A percentile compares a stretch with the other conserved stretches of the same genome.
Conservation (phyloP, 164 flowering plant genomes). For the Warburgia ugandensis region DNA sequence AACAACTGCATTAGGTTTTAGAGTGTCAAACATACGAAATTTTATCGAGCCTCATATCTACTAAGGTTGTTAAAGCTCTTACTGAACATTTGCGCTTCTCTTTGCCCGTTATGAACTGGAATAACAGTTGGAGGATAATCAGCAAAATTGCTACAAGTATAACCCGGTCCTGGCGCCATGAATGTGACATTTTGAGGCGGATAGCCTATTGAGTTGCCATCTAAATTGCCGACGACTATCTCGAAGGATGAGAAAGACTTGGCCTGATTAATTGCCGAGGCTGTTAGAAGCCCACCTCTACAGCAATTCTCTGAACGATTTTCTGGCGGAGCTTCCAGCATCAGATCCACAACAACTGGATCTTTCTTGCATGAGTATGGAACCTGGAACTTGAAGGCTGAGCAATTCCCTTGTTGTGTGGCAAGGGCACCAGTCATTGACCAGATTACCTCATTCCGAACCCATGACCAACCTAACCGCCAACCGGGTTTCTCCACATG, state of each 20-base stretch:
- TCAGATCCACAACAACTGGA: slow-evolving; percentile 39
- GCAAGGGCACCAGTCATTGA: slow-evolving; percentile 58
- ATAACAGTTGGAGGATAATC: slow-evolving; percentile 40
- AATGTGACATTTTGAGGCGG: slow-evolving; percentile 39
- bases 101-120: slow-evolving; percentile 27
- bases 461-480: slow-evolving; percentile 58
- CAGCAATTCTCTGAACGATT: slow-evolving; percentile 44
- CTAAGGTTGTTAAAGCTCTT: no score
- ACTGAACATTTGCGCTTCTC: slow-evolving; percentile 51
- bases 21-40: no score
- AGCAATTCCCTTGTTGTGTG: slow-evolving; percentile 44
- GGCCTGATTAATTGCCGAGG: slow-evolving; percentile 34
- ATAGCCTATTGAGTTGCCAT: slow-evolving; percentile 8
- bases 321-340: slow-evolving; percentile 27
- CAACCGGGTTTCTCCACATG: slow-evolving; percentile 58
- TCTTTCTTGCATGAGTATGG: slow-evolving; percentile 43
- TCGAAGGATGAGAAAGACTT: slow-evolving; percentile 42
- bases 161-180: slow-evolving; percentile 56
- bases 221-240: slow-evolving; percentile 37
- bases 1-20: no score
- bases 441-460: slow-evolving; percentile 38
- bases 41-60: no score
- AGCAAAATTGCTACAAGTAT: slow-evolving; percentile 35
- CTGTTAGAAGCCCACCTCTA: slow-evolving; percentile 36
- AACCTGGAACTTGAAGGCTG: slow-evolving; percentile 24